phyloP scores from a whole-genome alignment of 2,329 filamentous ascomycete species.

The Aspergillus quadrilineatus region DNA sequence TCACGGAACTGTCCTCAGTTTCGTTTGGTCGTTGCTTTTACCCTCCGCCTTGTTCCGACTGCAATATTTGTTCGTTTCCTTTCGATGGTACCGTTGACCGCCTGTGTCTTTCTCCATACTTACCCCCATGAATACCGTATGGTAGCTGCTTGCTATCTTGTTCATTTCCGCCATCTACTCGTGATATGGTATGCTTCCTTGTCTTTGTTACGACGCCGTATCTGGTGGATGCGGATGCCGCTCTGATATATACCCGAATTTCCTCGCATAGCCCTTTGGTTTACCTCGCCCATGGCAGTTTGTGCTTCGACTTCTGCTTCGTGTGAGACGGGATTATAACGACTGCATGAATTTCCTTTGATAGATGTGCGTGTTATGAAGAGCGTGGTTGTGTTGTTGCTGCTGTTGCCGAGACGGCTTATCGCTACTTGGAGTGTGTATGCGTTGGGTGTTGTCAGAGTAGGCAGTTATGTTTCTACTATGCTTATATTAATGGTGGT shows the following conservation, averaged over 20 bases:
- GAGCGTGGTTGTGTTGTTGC: slow-evolving; percentile 8
- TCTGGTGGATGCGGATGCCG: slow-evolving; percentile 20
- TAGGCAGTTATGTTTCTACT: neutral
- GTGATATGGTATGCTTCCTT: slow-evolving; percentile 2
- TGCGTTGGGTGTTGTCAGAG: neutral
- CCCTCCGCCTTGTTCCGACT: neutral
- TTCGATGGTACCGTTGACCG: neutral
- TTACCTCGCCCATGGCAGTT: slow-evolving; percentile 20
- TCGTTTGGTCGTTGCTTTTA: neutral
- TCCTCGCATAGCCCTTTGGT: slow-evolving; percentile 26
- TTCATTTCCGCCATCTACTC: slow-evolving; percentile 1
- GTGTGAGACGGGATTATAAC: slow-evolving; percentile 24
- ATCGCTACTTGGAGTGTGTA: neutral
- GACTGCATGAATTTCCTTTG: slow-evolving; percentile 29
- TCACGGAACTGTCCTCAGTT: neutral
- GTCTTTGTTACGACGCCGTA: slow-evolving; percentile 16
- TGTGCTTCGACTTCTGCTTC: slow-evolving; percentile 20
- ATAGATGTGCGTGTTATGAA: slow-evolving; percentile 19
- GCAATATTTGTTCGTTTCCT: neutral
- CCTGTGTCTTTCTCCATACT: neutral
- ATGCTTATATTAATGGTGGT: neutral
- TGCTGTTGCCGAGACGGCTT: neutral
- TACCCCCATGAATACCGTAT: neutral
- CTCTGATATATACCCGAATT: slow-evolving; percentile 30
- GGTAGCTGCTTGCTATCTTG: slow-evolving; percentile 4